phyloP scores from a whole-genome alignment of 257 asterid species.

The Phtheirospermum japonicum region DNA sequence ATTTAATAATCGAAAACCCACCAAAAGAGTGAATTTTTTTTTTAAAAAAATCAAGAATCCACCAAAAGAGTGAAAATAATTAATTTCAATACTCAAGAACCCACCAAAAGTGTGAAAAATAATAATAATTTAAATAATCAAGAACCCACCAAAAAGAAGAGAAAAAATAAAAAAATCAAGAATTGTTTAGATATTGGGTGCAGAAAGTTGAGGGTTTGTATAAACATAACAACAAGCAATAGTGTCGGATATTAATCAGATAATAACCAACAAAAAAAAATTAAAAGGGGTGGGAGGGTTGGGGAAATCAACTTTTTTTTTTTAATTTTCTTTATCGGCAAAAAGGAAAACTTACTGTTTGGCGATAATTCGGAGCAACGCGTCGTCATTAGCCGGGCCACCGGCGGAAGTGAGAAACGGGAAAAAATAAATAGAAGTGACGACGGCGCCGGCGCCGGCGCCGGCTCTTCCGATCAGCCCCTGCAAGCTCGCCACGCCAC shows the following conservation, averaged over 20 bases:
- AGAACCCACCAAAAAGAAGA: background rate
- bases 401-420: slow-evolving; percentile 41
- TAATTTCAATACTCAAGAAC: background rate
- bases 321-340: too few species aligned
- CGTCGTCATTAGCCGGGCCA: slow-evolving; percentile 39
- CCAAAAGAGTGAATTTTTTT: too few species aligned
- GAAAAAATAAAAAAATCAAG: background rate
- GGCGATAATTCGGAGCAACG: slow-evolving; percentile 40
- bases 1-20: too few species aligned
- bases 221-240: too few species aligned
- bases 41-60: background rate
- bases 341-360: slow-evolving; percentile 23
- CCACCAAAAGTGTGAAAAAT: background rate
- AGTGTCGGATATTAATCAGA: too few species aligned
- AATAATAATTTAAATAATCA: background rate
- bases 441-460: slow-evolving; percentile 34
- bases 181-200: background rate
- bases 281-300: too few species aligned
- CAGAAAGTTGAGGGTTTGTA: too few species aligned
- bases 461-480: slow-evolving; percentile 36
- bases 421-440: slow-evolving; percentile 38
- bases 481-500: slow-evolving; percentile 30
- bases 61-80: background rate
- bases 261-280: too few species aligned
- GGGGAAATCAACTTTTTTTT: background rate